These are phyloP conservation scores for Chrysoporthe austroafricana DNA, from an alignment of 2,329 filamentous ascomycete species.

Conservation along the genomic window DNA sequence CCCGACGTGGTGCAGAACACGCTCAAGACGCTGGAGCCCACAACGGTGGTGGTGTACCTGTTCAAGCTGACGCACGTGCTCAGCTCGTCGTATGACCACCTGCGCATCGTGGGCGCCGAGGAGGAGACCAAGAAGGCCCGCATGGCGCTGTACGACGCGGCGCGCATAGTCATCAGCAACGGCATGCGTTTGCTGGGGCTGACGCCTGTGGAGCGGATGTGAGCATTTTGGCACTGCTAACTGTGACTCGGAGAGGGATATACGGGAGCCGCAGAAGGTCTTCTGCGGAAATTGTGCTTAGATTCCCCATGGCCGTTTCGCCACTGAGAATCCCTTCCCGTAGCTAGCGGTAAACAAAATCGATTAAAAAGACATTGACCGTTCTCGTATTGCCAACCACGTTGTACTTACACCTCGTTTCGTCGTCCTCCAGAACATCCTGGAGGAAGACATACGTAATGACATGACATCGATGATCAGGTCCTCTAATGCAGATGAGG, in stretches of 20 bases:
- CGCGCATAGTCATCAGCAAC: slow-evolving; percentile 76
- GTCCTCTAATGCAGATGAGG: too few species aligned
- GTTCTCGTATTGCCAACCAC: neutral
- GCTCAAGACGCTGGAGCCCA: slow-evolving; percentile 77
- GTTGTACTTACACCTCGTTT: neutral
- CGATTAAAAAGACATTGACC: neutral
- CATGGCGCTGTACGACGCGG: slow-evolving; percentile 77
- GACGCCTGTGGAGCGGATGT: slow-evolving; percentile 69
- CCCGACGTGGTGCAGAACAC: slow-evolving; percentile 85
- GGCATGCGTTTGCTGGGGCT: slow-evolving; percentile 83
- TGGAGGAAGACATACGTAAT: neutral
- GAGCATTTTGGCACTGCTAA: neutral
- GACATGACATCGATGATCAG: too few species aligned
- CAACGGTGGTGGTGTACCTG: slow-evolving; percentile 61
- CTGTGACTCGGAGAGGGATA: neutral
- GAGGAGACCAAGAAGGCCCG: slow-evolving; percentile 70
- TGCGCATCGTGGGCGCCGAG: slow-evolving; percentile 82
- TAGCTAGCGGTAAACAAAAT: neutral
- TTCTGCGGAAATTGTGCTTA: neutral
- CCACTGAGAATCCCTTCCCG: neutral
- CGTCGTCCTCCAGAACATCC: neutral
- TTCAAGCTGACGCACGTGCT: slow-evolving; percentile 86
- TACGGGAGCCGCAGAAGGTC: neutral
- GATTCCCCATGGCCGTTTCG: slow-evolving; percentile 3
- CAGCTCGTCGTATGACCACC: slow-evolving; percentile 79